A percentile compares a stretch with the other conserved stretches of the same genome.
These are phyloP conservation scores for Pichia kluyveri DNA, from an alignment of 805 yeast genomes.

Conservation along the genomic window DNA sequence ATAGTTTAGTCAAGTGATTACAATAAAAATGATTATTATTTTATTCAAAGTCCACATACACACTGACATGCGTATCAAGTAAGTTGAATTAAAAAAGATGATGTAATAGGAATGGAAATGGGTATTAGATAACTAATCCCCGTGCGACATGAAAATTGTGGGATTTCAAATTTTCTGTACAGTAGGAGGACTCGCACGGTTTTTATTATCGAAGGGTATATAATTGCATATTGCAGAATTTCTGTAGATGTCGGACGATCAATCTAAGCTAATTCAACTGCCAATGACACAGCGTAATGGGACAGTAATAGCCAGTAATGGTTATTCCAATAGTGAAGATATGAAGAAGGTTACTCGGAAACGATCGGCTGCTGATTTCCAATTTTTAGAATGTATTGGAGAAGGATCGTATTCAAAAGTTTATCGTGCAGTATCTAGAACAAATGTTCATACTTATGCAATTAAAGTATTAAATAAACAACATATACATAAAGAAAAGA, in stretches of 20 bases:
- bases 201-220: no score
- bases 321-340: background rate
- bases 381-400: conserved; percentile 81
- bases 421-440: conserved; percentile 71
- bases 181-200: no score
- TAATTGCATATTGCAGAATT: background rate
- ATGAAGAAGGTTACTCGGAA: conserved; percentile 19
- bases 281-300: background rate
- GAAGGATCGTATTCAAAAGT: conserved; percentile 97
- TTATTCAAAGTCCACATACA: no score
- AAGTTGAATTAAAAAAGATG: no score
- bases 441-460: conserved; percentile 72
- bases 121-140: no score
- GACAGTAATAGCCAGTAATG: background rate
- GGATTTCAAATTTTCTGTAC: no score
- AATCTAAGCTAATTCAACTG: background rate
- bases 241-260: background rate
- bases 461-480: conserved; percentile 84
- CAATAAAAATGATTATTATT: no score
- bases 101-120: no score
- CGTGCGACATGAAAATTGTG: no score
- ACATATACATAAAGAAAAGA: conserved; percentile 89
- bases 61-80: no score
- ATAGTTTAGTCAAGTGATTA: no score
- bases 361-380: conserved; percentile 72